Base-by-base conservation (phyloP, 1,284 basidiomycete genomes). In the Rhodofomes roseus region DNA sequence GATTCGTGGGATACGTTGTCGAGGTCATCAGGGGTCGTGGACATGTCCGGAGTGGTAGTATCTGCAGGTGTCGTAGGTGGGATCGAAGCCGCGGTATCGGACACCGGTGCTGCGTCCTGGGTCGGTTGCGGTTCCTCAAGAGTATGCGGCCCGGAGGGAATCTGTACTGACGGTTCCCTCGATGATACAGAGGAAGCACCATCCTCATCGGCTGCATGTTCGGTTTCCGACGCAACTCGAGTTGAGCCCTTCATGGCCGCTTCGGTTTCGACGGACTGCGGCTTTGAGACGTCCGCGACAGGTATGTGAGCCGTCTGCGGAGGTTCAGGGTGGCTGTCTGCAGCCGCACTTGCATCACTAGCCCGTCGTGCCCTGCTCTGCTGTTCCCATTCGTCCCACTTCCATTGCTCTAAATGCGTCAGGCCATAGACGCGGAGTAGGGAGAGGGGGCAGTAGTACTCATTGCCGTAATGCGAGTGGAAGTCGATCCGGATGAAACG, bases 401-500 rank as follows among this genome's bases (percentile, higher is more conserved):
- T 93, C 84, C 91, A 98, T 66, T 96, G 89, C 66, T 99, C 96
- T 67, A 98, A 88, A 76, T 98, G 95, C 12, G 96, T 98, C 63
- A 98, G 86, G 2, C 97, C 96, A 66, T 96, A 98, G 1, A 98
- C 95, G 34, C 95, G 88, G 29, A 99, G 81, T 1, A 98, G 84
- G 1, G 93, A 96, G 22, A 99, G 81, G 0, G 96, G 96, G 69
- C 96, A 99, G 72, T 96, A 99, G 76, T 91, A 98, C 74, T 99
- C 97, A 67, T 86, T 91, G 20, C 95, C 94, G 67, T 97, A 99
- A 71, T 96, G 91, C 0, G 94, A 91, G 54, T 91, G 84, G 71
- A 99, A 98, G 74, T 98, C 95, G 70, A 99, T 88, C 4, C 96
- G 89, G 52, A 99, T 85, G 71, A 92, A 98, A 20, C 96, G 90